Base-by-base conservation (phyloP, 345 rosid genomes). In the Gossypium rotundifolium region DNA sequence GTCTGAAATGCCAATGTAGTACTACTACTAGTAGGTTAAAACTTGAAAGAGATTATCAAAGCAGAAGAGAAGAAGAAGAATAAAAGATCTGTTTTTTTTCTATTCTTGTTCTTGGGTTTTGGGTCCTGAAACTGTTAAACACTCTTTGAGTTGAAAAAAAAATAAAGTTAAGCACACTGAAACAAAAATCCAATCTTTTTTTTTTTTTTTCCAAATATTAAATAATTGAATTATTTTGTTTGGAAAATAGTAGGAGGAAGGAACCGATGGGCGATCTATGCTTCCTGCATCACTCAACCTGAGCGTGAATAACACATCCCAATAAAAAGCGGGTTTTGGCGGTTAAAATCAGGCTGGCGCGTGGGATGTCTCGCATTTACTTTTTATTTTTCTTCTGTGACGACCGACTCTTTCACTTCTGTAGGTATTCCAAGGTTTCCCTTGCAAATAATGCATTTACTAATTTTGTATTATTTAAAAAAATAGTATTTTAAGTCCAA, bases 341-440 rank as follows among this genome's bases (percentile, higher is more conserved):
- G 27, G 5, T 18, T 33, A 29, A 52, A 53, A 2, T 42, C 4
- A 10, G 20, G n/a, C 4, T 0, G 17, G 25, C 9, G 73, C 48
- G 60, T 70, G 60, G 46, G 45, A 49, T 40, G 10, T 17, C 40
- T 51, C 5, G 1, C 59, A 17, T 9, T 2, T 4, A 4, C 46
- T 14, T 11, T 29, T 5, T 33, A 5, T 5, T 5, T 52, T 51
- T 52, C 29, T 52, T 27, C 3, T 2, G 25, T 70, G 73, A 52
- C 27, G 3, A 66, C 65, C 11, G 62, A 81, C 73, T 67, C 23
- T 53, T 53, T 53, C 58, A 2, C 52, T 9, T 22, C n/a, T 11
- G 75, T 57, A 73, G 78, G 75, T 79, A 79, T 79, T 77, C 49
- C 71, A 76, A 72, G 51, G 74, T 65, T 64, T 40, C 10, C 0